Base-by-base conservation (phyloP, 768 basidiomycete genomes). In the Trametes cingulata region DNA sequence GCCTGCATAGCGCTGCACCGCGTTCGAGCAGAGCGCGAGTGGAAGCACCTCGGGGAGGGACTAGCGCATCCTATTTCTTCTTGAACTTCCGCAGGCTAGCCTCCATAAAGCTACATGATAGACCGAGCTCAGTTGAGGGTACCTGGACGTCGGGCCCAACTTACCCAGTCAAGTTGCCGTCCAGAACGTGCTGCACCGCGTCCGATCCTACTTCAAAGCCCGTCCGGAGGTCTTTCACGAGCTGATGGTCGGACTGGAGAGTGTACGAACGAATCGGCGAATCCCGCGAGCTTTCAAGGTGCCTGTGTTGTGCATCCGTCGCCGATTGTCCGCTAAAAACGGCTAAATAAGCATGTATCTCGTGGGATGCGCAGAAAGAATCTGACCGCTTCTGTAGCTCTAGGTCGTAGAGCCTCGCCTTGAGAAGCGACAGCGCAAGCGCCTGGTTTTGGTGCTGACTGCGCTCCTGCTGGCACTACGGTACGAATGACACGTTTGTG, bases 191-290 rank as follows among this genome's bases (percentile, higher is more conserved):
- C n/a, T 63, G 48, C 37, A 53, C 63, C 9, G 51, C 61, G 20
- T 45, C 39, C 7, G 63, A 52, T 5, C 8, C 35, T 0, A 48
- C 52, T 46, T 63, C 61, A 52, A 54, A 63, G 4, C 55, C 61
- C 9, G 63, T 67, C 46, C 66, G 58, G 15, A 49, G 27, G 43
- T 67, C 66, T 42, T 58, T 67, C n/a, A 67, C 49, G 15, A 67
- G 24, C 46, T 10, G 29, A 33, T 55, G 51, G 35, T 52, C 50
- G 12, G 66, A 61, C 15, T 67, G 58, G 4, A 65, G 53, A 14
- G 56, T 52, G 49, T 65, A 67, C 4, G 58, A 48, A 8, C 66
- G 63, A 39, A 67, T 65, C 43, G 55, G 61, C 5, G 63, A 63
- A 27, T 56, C 58, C 63, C 61, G 60, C 14, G 58, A 45, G 29